These are phyloP conservation scores for Botryotinia convoluta DNA, from an alignment of 2,329 filamentous ascomycete genomes.

Conservation along the genomic window DNA sequence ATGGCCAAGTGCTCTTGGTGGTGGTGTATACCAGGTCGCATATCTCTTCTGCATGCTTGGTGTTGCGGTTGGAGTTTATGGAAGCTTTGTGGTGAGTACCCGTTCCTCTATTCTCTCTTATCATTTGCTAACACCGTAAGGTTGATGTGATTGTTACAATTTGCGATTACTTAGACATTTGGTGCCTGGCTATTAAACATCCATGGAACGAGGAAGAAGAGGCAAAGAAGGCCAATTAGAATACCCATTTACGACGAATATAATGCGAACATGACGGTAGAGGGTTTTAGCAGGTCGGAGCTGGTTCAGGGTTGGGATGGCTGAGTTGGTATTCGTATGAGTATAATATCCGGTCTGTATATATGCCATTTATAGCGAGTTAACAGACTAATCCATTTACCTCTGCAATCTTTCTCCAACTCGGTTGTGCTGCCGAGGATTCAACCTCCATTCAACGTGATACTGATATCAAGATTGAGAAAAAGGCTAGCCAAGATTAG, in stretches of 20 bases:
- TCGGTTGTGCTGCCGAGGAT: neutral
- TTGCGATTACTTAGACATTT: slow-evolving; percentile 97
- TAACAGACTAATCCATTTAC: neutral
- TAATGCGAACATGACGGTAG: slow-evolving; percentile 9
- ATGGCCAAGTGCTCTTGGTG: slow-evolving; percentile 74
- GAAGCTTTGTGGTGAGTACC: slow-evolving; percentile 74
- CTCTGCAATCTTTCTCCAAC: neutral
- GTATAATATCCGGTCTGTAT: neutral
- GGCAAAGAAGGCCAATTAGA: slow-evolving; percentile 33
- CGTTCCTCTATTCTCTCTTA: slow-evolving; percentile 8
- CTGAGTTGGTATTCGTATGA: neutral
- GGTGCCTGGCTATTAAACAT: slow-evolving; percentile 97
- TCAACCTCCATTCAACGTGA: neutral
- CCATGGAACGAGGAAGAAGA: slow-evolving; percentile 48
- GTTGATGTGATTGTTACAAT: slow-evolving; percentile 95
- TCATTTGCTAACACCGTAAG: slow-evolving; percentile 35
- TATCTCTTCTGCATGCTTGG: slow-evolving; percentile 90
- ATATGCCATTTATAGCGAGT: neutral
- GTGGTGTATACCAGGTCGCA: slow-evolving; percentile 81
- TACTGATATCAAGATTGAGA: neutral
- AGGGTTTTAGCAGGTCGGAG: neutral
- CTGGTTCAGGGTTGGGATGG: neutral
- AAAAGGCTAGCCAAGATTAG: neutral
- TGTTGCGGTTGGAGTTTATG: slow-evolving; percentile 84
- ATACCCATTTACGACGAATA: neutral